These are phyloP conservation scores for Yarrowia sp. DNA, from an alignment of 805 yeast genomes.

Conservation along the genomic window DNA sequence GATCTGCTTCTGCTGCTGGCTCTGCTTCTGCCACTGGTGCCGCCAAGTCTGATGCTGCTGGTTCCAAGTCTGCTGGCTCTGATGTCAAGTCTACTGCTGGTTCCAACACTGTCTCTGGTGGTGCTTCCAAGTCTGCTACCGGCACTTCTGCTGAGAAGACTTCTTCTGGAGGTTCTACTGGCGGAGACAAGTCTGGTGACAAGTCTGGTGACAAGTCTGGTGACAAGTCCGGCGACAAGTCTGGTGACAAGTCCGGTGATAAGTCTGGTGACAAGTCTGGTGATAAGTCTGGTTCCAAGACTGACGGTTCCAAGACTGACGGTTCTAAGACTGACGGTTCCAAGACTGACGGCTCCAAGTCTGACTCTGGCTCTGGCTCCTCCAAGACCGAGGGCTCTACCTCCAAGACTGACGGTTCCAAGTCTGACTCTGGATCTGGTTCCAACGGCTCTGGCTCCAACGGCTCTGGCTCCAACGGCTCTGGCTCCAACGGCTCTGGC, in stretches of 20 bases:
- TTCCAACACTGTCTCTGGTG: background rate
- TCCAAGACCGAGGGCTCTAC: background rate
- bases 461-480: background rate
- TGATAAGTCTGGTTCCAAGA: no score
- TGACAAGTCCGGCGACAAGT: no score
- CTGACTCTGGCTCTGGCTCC: background rate
- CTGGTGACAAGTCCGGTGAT: background rate
- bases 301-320: no score
- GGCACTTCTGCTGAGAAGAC: background rate
- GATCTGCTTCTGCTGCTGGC: background rate
- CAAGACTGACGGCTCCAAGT: background rate
- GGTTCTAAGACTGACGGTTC: background rate
- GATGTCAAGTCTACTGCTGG: background rate
- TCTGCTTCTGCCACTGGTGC: background rate
- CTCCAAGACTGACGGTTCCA: background rate
- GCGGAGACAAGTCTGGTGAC: background rate
- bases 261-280: background rate
- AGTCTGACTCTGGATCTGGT: background rate
- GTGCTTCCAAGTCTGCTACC: no score
- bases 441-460: background rate
- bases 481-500: background rate
- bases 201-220: background rate
- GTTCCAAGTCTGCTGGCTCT: no score
- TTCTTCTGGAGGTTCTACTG: background rate
- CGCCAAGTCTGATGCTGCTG: background rate